phyloP scores from a whole-genome alignment of 2,329 filamentous ascomycete genomes.

The Cucurbitaria berberidis region DNA sequence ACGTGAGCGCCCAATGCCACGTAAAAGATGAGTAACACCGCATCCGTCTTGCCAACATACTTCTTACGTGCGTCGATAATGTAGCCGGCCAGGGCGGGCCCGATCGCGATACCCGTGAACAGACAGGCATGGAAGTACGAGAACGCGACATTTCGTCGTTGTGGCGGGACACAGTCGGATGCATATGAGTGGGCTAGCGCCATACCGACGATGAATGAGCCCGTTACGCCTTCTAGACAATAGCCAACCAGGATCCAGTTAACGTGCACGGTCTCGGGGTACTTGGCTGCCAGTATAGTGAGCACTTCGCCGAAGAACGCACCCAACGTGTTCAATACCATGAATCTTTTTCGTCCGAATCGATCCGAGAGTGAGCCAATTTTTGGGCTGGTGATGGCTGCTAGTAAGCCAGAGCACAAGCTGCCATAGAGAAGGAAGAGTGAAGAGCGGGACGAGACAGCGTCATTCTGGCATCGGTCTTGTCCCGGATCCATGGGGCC shows the following conservation, averaged over 20 bases:
- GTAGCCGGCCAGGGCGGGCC: slow-evolving; percentile 80
- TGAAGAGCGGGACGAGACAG: slow-evolving; percentile 77
- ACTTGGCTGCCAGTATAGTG: slow-evolving; percentile 78
- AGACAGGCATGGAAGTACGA: slow-evolving; percentile 89
- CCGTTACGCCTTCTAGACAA: slow-evolving; percentile 80
- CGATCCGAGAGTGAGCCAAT: slow-evolving; percentile 86
- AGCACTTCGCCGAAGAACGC: slow-evolving; percentile 75
- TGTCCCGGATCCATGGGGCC: slow-evolving; percentile 50
- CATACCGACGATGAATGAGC: slow-evolving; percentile 86
- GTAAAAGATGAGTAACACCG: slow-evolving; percentile 83
- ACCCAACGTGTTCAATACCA: slow-evolving; percentile 76
- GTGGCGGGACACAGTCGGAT: slow-evolving; percentile 83
- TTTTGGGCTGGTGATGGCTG: slow-evolving; percentile 81
- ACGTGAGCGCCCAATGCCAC: slow-evolving; percentile 74
- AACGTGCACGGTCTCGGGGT: slow-evolving; percentile 74
- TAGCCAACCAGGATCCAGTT: slow-evolving; percentile 79
- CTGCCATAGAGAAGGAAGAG: slow-evolving; percentile 79
- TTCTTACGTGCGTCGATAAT: slow-evolving; percentile 66
- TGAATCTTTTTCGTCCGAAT: slow-evolving; percentile 76
- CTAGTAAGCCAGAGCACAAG: slow-evolving; percentile 75
- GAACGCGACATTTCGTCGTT: slow-evolving; percentile 80
- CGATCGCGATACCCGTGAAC: slow-evolving; percentile 86
- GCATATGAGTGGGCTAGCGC: slow-evolving; percentile 84
- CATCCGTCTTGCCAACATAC: slow-evolving; percentile 64
- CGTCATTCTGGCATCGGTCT: slow-evolving; percentile 75